Base-by-base conservation (phyloP, 2,329 filamentous ascomycete genomes). In the Karstenula rhodostoma region DNA sequence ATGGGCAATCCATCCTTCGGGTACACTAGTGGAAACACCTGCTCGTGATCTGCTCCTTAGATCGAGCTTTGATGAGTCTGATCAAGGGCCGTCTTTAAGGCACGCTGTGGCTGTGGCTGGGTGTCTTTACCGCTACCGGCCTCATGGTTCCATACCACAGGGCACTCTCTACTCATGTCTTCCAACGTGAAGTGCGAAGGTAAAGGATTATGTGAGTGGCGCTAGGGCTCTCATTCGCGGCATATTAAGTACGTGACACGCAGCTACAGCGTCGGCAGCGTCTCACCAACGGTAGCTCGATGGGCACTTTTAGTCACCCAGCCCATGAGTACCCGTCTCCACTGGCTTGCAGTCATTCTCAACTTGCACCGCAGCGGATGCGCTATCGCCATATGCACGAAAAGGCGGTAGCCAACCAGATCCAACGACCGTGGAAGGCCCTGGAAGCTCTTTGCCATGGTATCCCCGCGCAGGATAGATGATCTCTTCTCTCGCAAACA, bases 121-220 rank as follows among this genome's bases (percentile, higher is more conserved):
- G 50, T 48, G 46, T 56, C 33, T 53, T 40, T 33, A 33, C 44
- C 48, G 58, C 40, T 61, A 56, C 49, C 58, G 42, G 53, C 56
- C 62, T 59, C 47, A 19, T 59, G 15, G 49, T 57, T 35, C 59
- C 58, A 60, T 44, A 57, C 43, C 29, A 53, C 57, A 62, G 33
- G 61, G 42, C 22, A 27, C 19, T 10, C 42, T n/a, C 22, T 17
- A 42, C 33, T 29, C 49, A 37, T 44, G 32, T 48, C 44, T 57
- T 54, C 60, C 64, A 59, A 62, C 64, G 62, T 67, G 60, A 59
- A 44, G 56, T 61, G 43, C 55, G 42, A 56, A 51, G 44, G 43
- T 29, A 22, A 50, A 42, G 25, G 42, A 47, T 50, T 33, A 46
- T 43, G n/a, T 40, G 25, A 42, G 58, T n/a, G 9, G 19, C 48